phyloP scores from a whole-genome alignment of 179 eudicot genomes.

The Amaranthus tricolor region DNA sequence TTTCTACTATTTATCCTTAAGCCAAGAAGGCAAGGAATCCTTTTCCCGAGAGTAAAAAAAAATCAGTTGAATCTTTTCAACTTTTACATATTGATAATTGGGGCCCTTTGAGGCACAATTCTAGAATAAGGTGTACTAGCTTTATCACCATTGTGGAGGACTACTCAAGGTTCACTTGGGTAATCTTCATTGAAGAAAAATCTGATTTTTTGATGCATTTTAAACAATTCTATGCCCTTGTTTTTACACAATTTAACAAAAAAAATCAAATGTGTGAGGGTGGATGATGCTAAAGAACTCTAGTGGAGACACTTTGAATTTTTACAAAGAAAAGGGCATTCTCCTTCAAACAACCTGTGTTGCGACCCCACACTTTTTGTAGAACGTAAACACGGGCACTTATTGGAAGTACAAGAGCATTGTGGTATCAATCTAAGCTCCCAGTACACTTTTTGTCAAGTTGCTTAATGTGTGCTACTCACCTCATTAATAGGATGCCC shows the following conservation, averaged over 20 bases:
- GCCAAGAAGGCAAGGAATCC: neutral
- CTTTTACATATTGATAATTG: too few species aligned
- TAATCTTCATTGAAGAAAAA: too few species aligned
- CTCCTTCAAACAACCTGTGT: too few species aligned
- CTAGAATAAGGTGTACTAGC: too few species aligned
- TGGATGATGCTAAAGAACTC: too few species aligned
- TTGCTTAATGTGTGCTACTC: neutral
- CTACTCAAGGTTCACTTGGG: neutral
- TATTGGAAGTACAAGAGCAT: neutral
- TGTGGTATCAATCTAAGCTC: neutral
- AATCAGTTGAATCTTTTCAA: too few species aligned
- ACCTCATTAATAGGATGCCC: neutral
- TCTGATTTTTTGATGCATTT: neutral
- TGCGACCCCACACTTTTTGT: too few species aligned
- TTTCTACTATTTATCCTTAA: neutral
- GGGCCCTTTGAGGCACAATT: neutral
- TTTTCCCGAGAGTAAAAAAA: neutral
- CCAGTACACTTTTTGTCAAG: neutral
- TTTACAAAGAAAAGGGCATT: too few species aligned
- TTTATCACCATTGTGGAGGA: neutral
- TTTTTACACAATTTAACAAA: neutral
- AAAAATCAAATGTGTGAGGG: too few species aligned
- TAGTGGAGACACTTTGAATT: neutral
- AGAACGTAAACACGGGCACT: too few species aligned
- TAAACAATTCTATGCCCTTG: neutral